A percentile compares a stretch with the other conserved stretches of the same genome.
phyloP scores from a whole-genome alignment of 164 flowering plant genomes.

The Stephania cephalantha region DNA sequence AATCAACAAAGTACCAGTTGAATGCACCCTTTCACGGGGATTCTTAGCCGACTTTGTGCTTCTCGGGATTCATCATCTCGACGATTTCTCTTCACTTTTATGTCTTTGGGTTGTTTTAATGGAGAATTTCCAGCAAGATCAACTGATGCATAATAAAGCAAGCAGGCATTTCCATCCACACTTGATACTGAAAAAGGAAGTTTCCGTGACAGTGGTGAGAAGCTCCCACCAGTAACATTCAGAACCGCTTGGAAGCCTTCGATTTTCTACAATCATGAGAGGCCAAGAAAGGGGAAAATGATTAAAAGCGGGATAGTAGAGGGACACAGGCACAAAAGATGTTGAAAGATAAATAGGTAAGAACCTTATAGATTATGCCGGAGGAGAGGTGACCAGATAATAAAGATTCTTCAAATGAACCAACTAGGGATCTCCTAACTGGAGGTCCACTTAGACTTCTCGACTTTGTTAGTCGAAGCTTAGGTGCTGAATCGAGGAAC shows the following conservation, averaged over 20 bases:
- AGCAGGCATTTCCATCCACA: conserved; percentile 72
- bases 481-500: no score
- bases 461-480: conserved; percentile 13
- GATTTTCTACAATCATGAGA: conserved; percentile 42
- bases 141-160: conserved; percentile 73
- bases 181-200: conserved; percentile 85
- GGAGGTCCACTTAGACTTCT: conserved; percentile 50
- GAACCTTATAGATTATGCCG: conserved; percentile 30
- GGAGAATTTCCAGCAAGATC: conserved; percentile 42
- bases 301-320: neutral
- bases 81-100: conserved; percentile 42
- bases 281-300: neutral
- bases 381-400: conserved; percentile 72
- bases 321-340: neutral
- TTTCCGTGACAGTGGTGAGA: conserved; percentile 79
- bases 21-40: conserved; percentile 91
- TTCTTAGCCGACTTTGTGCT: conserved; percentile 48
- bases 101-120: conserved; percentile 27
- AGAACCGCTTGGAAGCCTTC: conserved; percentile 92
- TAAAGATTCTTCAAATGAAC: conserved; percentile 94
- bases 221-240: conserved; percentile 71
- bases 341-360: conserved; percentile 3
- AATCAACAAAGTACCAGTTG: conserved; percentile 66
- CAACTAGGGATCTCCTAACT: conserved; percentile 82
- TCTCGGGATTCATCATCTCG: conserved; percentile 41